Evolutionary conservation across 2,329 filamentous ascomycete genomes (phyloP).

Genomic region (Chaetothyriales sp.): DNA sequence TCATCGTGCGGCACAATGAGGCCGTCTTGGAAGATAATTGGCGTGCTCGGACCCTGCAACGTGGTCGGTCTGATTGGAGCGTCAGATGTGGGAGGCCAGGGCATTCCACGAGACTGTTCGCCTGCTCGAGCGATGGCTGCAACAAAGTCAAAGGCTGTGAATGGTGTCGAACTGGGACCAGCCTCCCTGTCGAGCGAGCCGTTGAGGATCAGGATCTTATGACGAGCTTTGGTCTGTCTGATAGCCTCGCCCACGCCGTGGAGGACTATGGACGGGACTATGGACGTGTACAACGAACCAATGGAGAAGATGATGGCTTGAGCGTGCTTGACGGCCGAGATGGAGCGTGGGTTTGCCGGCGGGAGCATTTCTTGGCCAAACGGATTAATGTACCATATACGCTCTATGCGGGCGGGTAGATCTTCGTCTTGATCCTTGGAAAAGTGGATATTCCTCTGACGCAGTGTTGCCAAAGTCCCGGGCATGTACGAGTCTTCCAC

Average conservation of each 20-base stretch:
- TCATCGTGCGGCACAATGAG: neutral
- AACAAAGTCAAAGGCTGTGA: conserved; percentile 69
- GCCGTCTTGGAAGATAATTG: neutral
- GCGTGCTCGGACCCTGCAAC: neutral
- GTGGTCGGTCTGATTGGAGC: conserved; percentile 5
- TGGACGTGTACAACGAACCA: conserved; percentile 81
- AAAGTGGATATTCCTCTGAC: conserved; percentile 70
- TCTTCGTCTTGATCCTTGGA: conserved; percentile 76
- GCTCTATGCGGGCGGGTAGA: conserved; percentile 59
- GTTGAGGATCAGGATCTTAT: conserved; percentile 77
- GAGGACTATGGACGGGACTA: conserved; percentile 70
- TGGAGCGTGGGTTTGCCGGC: conserved; percentile 64
- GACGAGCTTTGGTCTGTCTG: conserved; percentile 36
- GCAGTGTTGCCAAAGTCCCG: conserved; percentile 61
- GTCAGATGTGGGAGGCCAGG: conserved; percentile 9
- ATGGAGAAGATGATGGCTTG: conserved; percentile 77
- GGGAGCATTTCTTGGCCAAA: conserved; percentile 94
- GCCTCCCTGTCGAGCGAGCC: conserved; percentile 77
- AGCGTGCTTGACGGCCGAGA: conserved; percentile 52
- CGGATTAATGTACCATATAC: conserved; percentile 95
- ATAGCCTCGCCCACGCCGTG: conserved; percentile 59
- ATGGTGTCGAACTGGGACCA: conserved; percentile 51
- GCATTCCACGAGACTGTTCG: conserved; percentile 49
- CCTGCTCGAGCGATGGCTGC: conserved; percentile 64
- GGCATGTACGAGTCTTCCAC: conserved; percentile 34